Percentiles rank a stretch among this genome's conserved stretches.
Conservation (phyloP, 306 rosid species). For the Purshia tridentata region DNA sequence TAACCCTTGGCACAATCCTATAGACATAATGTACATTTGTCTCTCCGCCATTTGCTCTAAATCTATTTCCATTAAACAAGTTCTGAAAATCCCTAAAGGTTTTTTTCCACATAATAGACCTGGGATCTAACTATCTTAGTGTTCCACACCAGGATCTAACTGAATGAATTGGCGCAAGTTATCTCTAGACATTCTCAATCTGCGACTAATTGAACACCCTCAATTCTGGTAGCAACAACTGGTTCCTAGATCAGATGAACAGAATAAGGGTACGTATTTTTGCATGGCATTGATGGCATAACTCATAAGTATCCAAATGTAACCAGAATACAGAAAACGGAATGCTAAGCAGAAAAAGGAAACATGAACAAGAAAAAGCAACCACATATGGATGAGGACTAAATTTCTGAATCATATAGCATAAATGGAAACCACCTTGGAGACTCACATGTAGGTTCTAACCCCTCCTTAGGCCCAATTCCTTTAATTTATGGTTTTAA, state of each 20-base stretch:
- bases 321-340: neutral
- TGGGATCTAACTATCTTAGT: neutral
- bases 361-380: neutral
- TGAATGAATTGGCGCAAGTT: neutral
- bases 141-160: neutral
- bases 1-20: too few relatives aligned
- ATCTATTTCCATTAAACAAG: neutral
- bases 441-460: neutral
- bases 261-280: neutral
- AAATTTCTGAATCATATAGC: neutral
- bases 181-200: neutral
- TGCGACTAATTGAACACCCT: neutral
- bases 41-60: neutral
- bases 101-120: neutral
- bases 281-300: neutral
- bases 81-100: neutral
- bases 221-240: neutral
- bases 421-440: neutral
- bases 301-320: neutral
- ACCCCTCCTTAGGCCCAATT: neutral
- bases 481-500: constrained; percentile 3
- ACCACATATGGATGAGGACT: neutral
- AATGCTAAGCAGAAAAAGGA: neutral
- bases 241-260: neutral
- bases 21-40: neutral